Conservation (phyloP, 306 rosid species). For the Arachis stenosperma region DNA sequence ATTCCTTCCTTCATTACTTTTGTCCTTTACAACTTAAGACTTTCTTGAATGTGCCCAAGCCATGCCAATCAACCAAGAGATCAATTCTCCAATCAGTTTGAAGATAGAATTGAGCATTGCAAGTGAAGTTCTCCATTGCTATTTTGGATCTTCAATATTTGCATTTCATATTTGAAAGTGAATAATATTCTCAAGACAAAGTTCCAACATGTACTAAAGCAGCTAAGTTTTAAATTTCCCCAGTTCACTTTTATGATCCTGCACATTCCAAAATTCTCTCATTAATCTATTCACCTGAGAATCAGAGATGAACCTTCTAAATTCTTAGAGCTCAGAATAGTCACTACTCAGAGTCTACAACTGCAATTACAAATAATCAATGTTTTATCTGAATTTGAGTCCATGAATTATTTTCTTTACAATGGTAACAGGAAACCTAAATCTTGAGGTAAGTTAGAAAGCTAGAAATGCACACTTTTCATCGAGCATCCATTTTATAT, state of each 20-base stretch:
- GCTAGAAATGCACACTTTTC: not conserved
- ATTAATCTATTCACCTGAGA: conserved; percentile 9
- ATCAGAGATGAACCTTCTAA: conserved; percentile 8
- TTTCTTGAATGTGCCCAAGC: not conserved
- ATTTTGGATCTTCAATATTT: not conserved
- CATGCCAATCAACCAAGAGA: conserved; percentile 12
- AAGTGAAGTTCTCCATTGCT: not conserved
- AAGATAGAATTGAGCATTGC: conserved; percentile 14
- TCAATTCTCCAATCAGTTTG: conserved; percentile 23
- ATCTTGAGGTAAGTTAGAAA: conserved; percentile 18
- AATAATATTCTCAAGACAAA: not conserved
- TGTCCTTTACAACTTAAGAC: conserved; percentile 5
- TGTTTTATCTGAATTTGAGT: not conserved
- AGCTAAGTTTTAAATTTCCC: not conserved
- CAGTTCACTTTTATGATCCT: not conserved
- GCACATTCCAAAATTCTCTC: not conserved
- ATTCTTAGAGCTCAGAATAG: conserved; percentile 2
- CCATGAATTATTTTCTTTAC: not conserved
- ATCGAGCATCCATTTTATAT: not conserved
- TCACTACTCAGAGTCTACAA: conserved; percentile 2
- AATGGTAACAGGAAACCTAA: not conserved
- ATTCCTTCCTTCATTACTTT: not conserved
- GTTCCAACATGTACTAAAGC: not conserved
- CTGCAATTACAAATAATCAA: not conserved
- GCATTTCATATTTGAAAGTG: not conserved